Evolutionary conservation across 306 rosid species (phyloP), one percentile per base, ranked within the genome.

Genomic region (Vigna angularis): DNA sequence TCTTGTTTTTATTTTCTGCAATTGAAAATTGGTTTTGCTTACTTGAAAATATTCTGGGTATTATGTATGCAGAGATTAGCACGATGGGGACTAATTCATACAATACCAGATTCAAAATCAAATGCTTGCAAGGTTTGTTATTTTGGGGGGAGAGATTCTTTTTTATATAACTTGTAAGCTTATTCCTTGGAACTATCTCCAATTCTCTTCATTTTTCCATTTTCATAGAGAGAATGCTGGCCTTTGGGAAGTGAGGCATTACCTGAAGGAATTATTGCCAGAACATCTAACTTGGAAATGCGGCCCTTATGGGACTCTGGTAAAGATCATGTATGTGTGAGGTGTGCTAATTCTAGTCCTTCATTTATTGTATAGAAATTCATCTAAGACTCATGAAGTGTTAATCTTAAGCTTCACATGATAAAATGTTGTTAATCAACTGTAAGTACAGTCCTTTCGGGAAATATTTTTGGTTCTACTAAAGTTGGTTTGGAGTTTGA

Each of bases 271-370:
- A 87, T 95, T 67, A 57, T 95, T 57, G 79, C 86, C 66, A 72
- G 72, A 79, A 91, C 92, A 57, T 87, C 98, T 24, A 81, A 89
- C 90, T 83, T 95, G 86, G 91, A 89, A 80, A 81, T 90, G 89
- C 88, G 85, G 59, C 97, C 93, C 9, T 80, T 92, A 64, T 95
- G 98, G 98, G 89, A 84, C 50, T 77, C 81, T 47, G 44, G 55
- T 64, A 8, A 17, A 51, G 67, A 83, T 53, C 64, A 79, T 75
- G 82, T 79, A 79, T 24, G 71, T 80, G 47, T 49, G 69, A 16
- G 64, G 36, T 6, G 17, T 49, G 66, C 47, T 11, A 65, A 10
- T 64, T 72, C 34, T 38, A 55, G 15, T 15, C 66, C 61, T 79
- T 66, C 34, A 5, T 83, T 51, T 52, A 30, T 78, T 56, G 15